These are phyloP conservation scores for Hypoxylon lienhwacheense DNA, from an alignment of 495 filamentous ascomycete species.

Conservation along the genomic window DNA sequence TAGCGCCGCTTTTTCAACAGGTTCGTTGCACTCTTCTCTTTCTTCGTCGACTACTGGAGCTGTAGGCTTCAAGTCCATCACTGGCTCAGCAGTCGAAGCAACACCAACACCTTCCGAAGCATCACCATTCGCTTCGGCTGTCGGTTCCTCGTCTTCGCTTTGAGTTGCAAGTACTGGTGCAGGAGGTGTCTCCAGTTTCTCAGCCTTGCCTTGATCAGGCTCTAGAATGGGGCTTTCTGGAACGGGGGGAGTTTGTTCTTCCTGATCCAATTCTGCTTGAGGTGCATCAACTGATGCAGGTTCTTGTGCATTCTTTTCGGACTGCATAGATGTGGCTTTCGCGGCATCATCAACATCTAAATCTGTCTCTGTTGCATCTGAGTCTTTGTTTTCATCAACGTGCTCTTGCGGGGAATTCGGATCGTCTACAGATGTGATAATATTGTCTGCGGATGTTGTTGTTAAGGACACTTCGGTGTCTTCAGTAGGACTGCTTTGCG, in stretches of 20 bases:
- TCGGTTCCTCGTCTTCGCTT: no score
- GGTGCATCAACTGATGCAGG: not conserved
- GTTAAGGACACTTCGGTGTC: conserved; percentile 9
- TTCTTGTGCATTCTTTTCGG: not conserved
- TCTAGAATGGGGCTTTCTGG: not conserved
- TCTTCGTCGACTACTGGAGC: no score
- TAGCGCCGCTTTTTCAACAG: not conserved
- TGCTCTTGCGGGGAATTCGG: not conserved
- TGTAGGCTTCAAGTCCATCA: no score
- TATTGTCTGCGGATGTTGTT: not conserved
- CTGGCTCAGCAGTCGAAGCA: no score
- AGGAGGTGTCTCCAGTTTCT: not conserved
- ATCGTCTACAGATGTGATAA: not conserved
- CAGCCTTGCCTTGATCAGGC: not conserved
- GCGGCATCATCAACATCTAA: not conserved
- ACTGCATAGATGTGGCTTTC: not conserved
- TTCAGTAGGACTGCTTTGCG: not conserved
- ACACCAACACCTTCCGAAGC: no score
- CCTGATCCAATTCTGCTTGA: not conserved
- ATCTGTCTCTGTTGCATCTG: not conserved
- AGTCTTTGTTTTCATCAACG: not conserved
- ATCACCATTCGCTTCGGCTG: no score
- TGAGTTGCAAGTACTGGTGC: no score
- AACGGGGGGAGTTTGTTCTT: not conserved
- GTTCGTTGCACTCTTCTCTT: no score